These are phyloP conservation scores for Taphrina communis DNA, from an alignment of 1,139 yeast species.

Conservation along the genomic window DNA sequence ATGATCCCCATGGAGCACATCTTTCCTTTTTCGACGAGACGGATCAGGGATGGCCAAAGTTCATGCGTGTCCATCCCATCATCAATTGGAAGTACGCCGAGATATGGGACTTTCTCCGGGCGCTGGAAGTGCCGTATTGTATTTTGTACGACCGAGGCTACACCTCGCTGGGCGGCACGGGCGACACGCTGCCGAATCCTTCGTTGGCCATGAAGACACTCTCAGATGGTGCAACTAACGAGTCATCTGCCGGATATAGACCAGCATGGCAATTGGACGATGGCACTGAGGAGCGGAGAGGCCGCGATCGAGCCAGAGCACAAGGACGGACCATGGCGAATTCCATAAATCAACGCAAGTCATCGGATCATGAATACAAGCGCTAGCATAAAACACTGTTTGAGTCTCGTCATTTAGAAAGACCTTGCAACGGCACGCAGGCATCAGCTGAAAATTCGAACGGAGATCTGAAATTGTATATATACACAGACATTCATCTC, in stretches of 20 bases:
- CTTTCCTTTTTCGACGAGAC: slow-evolving; percentile 67
- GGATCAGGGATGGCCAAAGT: slow-evolving; percentile 87
- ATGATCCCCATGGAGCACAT: slow-evolving; percentile 74
- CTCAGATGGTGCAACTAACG: slow-evolving; percentile 44
- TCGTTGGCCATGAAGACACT: slow-evolving; percentile 50
- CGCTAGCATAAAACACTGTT: slow-evolving; percentile 14
- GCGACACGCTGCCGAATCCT: slow-evolving; percentile 72
- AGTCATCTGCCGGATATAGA: slow-evolving; percentile 44
- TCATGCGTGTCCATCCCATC: slow-evolving; percentile 78
- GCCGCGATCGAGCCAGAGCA: slow-evolving; percentile 32
- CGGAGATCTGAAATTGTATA: neutral
- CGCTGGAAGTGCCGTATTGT: slow-evolving; percentile 65
- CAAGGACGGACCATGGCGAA: slow-evolving; percentile 9
- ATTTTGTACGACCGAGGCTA: slow-evolving; percentile 74
- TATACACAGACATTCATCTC: neutral
- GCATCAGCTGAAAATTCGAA: neutral
- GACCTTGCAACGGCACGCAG: too few relatives aligned
- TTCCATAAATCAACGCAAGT: slow-evolving; percentile 17
- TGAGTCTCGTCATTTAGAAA: too few relatives aligned
- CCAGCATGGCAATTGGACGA: slow-evolving; percentile 42
- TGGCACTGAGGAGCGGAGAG: slow-evolving; percentile 39
- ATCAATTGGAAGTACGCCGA: slow-evolving; percentile 80
- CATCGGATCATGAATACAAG: slow-evolving; percentile 9
- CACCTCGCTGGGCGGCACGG: slow-evolving; percentile 79
- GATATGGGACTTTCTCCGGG: slow-evolving; percentile 69